Base-by-base conservation (phyloP, 1,139 yeast species). In the Torulaspora globosa region DNA sequence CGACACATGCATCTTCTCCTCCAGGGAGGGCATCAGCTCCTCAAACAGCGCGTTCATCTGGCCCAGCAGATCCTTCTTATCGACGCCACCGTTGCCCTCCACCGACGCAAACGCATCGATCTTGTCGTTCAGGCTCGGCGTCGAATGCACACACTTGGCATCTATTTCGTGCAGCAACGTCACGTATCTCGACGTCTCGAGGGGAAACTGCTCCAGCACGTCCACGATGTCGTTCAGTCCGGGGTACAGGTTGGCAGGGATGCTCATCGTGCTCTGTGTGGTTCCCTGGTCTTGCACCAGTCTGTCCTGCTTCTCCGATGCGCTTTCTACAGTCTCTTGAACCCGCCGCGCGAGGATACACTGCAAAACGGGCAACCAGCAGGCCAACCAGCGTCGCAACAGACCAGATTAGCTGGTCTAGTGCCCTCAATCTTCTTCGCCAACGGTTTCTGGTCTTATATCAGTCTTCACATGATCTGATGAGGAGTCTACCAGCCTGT, bases 1-100 rank as follows among this genome's bases (percentile, higher is more conserved):
- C 2, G 97, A 94, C 31, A 92, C 97, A 63, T 92, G 97, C 95
- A 92, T 89, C 68, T 92, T 92, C 64, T 92, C 97, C 62, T 92
- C 98, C 49, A 92, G 70, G 55, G 96, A 88, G 0, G 97, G 97
- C 71, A 92, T 81, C 43, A 92, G 74, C 50, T 86, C 96, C 55
- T 76, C 78, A 49, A 82, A 69, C 46, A 72, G 67, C 44, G 70
- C 67, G 47, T 76, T 73, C 41, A 80, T 76, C 52, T 59, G 46
- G 3, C 36, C 47, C 66, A 64, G 42, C 62, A 70, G 50, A 68
- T 65, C 33, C 60, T 67, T 31, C 71, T 65, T 43, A 71, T 70
- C 48, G 65, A 32, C 21, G n/a, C n/a, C n/a, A 10, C 26, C 38
- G 4, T 39, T 12, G 11, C 38, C 36, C 49, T 59, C 44, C 34